Percentiles rank a stretch among this genome's conserved stretches.
These are phyloP conservation scores for Solanum ossicruentum DNA, from an alignment of 257 asterid genomes.

Conservation along the genomic window DNA sequence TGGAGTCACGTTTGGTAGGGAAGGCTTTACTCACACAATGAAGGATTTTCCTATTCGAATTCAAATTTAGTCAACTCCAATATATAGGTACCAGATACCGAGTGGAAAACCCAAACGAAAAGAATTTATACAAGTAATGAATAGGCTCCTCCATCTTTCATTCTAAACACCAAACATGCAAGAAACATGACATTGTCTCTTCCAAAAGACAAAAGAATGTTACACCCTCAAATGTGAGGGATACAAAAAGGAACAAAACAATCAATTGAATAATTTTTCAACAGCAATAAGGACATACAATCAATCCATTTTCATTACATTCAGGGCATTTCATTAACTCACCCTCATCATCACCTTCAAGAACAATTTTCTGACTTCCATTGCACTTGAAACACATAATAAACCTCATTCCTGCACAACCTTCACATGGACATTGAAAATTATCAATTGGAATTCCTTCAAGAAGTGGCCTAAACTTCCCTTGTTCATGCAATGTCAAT, in stretches of 20 bases:
- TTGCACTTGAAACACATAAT: conserved; percentile 69
- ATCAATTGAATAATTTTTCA: conserved; percentile 15
- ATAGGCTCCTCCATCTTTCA: neutral
- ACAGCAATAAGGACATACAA: conserved; percentile 68
- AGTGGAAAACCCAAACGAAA: neutral
- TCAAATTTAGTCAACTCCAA: neutral
- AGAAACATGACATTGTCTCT: neutral
- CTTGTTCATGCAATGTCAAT: conserved; percentile 64
- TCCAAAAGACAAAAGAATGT: neutral
- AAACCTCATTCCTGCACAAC: conserved; percentile 71
- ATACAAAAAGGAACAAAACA: neutral
- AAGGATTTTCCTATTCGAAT: neutral
- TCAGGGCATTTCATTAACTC: conserved; percentile 31
- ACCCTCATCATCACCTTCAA: conserved; percentile 29
- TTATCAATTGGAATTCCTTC: conserved; percentile 50
- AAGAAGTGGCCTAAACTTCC: conserved; percentile 59
- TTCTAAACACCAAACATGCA: neutral
- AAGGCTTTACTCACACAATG: neutral
- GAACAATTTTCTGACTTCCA: conserved; percentile 61
- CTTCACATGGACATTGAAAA: conserved; percentile 45
- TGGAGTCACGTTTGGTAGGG: neutral
- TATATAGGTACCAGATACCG: neutral
- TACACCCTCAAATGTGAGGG: neutral
- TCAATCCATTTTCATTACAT: conserved; percentile 36
- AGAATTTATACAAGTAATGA: neutral